A percentile compares a stretch with the other conserved stretches of the same genome.
These are phyloP conservation scores for Diddensiella santjacobensis DNA, from an alignment of 805 yeast genomes.

Conservation along the genomic window DNA sequence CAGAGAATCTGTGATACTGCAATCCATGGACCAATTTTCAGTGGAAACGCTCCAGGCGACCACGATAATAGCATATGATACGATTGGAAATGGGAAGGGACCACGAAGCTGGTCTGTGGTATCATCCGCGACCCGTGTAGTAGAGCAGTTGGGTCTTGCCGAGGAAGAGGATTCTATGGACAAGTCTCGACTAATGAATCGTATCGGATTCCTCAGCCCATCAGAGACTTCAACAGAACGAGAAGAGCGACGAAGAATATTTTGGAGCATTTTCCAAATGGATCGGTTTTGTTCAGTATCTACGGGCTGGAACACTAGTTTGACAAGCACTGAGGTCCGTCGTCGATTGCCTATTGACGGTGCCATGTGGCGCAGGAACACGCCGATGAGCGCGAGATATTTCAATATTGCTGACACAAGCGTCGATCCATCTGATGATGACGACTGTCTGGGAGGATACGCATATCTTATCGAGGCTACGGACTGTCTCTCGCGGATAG, in stretches of 20 bases:
- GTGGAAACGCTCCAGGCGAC: conserved; percentile 15
- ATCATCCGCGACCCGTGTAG: conserved; percentile 14
- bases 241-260: conserved; percentile 11
- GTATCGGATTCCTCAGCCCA: conserved; percentile 9
- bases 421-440: conserved; percentile 6
- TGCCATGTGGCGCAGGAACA: conserved; percentile 4
- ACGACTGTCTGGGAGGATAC: conserved; percentile 17
- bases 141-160: conserved; percentile 16
- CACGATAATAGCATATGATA: conserved; percentile 13
- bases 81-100: conserved; percentile 12
- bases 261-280: conserved; percentile 17
- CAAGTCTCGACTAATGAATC: conserved; percentile 5
- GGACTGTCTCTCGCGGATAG: conserved; percentile 15
- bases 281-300: conserved; percentile 19
- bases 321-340: conserved; percentile 13
- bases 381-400: conserved; percentile 9
- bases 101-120: conserved; percentile 18
- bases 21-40: conserved; percentile 11
- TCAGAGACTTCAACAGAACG: conserved; percentile 9
- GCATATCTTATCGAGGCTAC: conserved; percentile 19
- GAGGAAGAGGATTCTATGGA: conserved; percentile 11
- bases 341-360: conserved; percentile 19
- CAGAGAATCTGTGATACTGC: conserved; percentile 11
- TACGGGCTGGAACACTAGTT: conserved; percentile 20
- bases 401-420: conserved; percentile 10